Evolutionary conservation across 495 filamentous ascomycete genomes (phyloP), one percentile per base, ranked within the genome.

Genomic region (Xylaria acuta): DNA sequence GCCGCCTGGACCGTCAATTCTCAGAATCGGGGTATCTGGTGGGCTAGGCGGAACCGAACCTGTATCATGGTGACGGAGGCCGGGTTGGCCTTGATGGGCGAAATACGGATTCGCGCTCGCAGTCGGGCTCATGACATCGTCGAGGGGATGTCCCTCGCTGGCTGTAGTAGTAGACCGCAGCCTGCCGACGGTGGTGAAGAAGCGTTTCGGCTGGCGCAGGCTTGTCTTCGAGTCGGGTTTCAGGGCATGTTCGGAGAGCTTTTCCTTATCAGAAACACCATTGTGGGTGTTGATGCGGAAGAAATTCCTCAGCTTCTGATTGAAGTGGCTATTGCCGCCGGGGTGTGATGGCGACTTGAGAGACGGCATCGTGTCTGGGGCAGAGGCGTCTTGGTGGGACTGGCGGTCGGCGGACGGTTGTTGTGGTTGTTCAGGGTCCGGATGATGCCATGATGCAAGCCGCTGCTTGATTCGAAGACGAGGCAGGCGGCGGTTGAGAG

Each of bases 71-170:
- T 99, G 96, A 74, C 96, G 90, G 74, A 98, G 83, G 66, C 93
- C 90, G 25, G 96, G 96, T 71, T 94, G 95, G 67, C 96, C 96
- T 80, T 99, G 96, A 80, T 98, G 97, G 62, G 91, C 92, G 81
- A 99, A 99, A 78, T 99, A 99, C 4, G 96, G 96, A 78, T 99
- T 99, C 38, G 95, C 97, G 73, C 94, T 90, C 20, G 95, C 97
- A 22, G 94, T 98, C 30, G 97, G 96, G 72, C 94, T 97, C 69
- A 97, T 86, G 74, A 88, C 86, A 79, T 97, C 94, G 76, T 97
- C 95, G 53, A 97, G 86, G 49, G 90, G 89, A 78, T 98, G 94
- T 74, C 95, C 94, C 79, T 98, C 96, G 80, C 94, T 97, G 56
- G 94, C 94, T 32, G 96, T 94, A 14, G 96, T 98, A 51, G 91